Conservation (phyloP, 2,329 filamentous ascomycete genomes). For the Cercospora sp. region DNA sequence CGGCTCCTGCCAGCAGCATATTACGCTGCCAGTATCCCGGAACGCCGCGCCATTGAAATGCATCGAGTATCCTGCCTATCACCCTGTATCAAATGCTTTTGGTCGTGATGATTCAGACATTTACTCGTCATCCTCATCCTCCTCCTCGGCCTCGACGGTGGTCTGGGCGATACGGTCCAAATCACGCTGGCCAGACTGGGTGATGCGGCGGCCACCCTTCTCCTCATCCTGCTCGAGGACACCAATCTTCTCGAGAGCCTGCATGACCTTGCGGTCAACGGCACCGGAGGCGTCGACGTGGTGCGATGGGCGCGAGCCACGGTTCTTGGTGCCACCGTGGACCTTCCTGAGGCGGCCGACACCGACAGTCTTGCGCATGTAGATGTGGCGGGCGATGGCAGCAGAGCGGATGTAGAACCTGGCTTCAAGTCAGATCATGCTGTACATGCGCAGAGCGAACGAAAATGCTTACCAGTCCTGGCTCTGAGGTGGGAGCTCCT, state of each 20-base stretch:
- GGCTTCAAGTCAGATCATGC: neutral
- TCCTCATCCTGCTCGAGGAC: constrained; percentile 97
- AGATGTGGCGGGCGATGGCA: constrained; percentile 95
- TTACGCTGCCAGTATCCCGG: constrained; percentile 15
- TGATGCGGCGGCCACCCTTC: constrained; percentile 97
- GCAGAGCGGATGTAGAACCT: constrained; percentile 83
- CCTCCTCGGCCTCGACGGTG: constrained; percentile 53
- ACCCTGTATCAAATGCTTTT: constrained; percentile 15
- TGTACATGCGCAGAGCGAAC: neutral
- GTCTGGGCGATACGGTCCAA: constrained; percentile 72
- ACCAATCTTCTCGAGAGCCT: constrained; percentile 98
- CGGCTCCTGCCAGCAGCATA: constrained; percentile 21
- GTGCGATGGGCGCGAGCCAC: constrained; percentile 83
- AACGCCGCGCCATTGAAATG: constrained; percentile 27
- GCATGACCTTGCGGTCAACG: constrained; percentile 96
- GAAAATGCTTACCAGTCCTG: constrained; percentile 83
- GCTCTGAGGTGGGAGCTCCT: constrained; percentile 97
- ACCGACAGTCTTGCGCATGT: constrained; percentile 98
- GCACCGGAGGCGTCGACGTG: constrained; percentile 94
- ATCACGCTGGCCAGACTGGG: constrained; percentile 97
- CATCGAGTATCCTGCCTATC: constrained; percentile 16
- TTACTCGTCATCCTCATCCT: constrained; percentile 46
- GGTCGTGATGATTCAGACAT: constrained; percentile 5
- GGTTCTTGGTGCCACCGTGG: constrained; percentile 91
- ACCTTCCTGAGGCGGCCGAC: constrained; percentile 96